A percentile compares a stretch with the other conserved stretches of the same genome.
These are phyloP conservation scores for Priceomyces medius DNA, from an alignment of 805 yeast species.

Conservation along the genomic window DNA sequence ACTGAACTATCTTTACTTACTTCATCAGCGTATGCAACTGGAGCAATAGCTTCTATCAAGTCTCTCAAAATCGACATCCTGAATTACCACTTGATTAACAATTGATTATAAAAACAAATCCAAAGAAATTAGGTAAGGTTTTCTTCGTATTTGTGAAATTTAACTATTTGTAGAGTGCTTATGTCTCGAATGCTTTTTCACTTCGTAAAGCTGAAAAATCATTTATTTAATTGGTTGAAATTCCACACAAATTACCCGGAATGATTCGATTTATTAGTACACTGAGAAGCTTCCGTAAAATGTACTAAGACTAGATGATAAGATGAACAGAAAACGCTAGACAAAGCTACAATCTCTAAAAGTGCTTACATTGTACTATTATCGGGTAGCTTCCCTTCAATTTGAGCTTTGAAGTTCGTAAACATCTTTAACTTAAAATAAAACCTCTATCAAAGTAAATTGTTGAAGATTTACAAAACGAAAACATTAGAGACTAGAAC, in stretches of 20 bases:
- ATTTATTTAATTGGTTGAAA: conserved; percentile 25
- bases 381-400: too few species aligned
- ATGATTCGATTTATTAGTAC: background rate
- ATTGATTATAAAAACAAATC: background rate
- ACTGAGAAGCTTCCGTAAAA: too few species aligned
- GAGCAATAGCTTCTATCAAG: conserved; percentile 74
- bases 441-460: too few species aligned
- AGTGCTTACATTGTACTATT: too few species aligned
- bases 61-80: conserved; percentile 60
- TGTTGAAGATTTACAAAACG: too few species aligned
- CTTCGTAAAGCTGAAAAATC: conserved; percentile 21
- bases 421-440: too few species aligned
- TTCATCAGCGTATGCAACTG: conserved; percentile 84
- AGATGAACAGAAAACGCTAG: too few species aligned
- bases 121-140: background rate
- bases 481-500: too few species aligned
- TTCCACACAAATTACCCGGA: conserved; percentile 8
- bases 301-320: too few species aligned
- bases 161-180: background rate
- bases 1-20: conserved; percentile 29
- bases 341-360: too few species aligned
- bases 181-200: conserved; percentile 3
- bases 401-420: too few species aligned
- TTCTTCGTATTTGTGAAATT: background rate
- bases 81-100: conserved; percentile 1